Percentiles rank a stretch among this genome's conserved stretches.
These are phyloP conservation scores for Aegilops umbellulata DNA, from an alignment of 176 grass and related monocot genomes.

Conservation along the genomic window DNA sequence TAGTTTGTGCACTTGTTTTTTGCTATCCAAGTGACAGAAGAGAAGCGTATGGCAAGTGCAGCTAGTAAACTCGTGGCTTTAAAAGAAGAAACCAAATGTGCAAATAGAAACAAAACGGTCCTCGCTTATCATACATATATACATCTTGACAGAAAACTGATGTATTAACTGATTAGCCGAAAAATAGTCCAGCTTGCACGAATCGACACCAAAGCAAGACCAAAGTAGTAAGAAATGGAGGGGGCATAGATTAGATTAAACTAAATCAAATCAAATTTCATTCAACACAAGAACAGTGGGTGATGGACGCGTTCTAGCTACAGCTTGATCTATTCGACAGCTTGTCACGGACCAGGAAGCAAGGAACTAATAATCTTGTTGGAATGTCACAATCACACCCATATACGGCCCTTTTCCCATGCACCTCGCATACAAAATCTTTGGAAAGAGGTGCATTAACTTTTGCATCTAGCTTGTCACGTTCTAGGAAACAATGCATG, in stretches of 20 bases:
- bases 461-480: slow-evolving; percentile 32
- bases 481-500: slow-evolving; percentile 33
- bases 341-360: slow-evolving; percentile 21
- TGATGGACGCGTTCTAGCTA: neutral
- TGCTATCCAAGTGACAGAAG: neutral
- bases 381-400: slow-evolving; percentile 38
- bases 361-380: slow-evolving; percentile 24
- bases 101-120: neutral
- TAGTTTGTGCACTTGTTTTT: neutral
- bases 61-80: neutral
- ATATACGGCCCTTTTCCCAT: slow-evolving; percentile 18
- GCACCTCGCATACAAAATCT: slow-evolving; percentile 30
- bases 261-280: neutral
- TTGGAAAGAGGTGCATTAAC: neutral
- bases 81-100: neutral
- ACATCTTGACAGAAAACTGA: neutral
- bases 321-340: neutral
- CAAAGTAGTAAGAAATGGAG: neutral
- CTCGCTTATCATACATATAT: neutral
- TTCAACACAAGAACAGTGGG: neutral
- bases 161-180: neutral
- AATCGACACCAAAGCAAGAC: neutral
- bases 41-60: neutral
- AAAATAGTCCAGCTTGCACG: neutral
- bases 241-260: neutral